Conservation (phyloP, 2,329 filamentous ascomycete species). For the Pseudopyricularia cyperi region DNA sequence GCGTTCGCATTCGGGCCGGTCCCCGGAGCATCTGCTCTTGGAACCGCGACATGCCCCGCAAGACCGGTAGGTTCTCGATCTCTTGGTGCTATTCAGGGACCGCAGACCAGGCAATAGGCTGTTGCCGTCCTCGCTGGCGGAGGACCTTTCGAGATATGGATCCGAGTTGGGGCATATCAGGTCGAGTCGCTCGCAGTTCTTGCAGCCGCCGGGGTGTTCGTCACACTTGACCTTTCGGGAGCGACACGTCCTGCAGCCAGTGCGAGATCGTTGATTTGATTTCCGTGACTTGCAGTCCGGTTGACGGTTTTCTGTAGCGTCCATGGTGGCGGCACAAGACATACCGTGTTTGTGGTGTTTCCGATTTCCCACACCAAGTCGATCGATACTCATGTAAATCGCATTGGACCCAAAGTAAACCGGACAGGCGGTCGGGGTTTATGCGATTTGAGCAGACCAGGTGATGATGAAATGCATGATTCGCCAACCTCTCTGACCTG, state of each 20-base stretch:
- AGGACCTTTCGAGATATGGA: not conserved
- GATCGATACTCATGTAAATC: no score
- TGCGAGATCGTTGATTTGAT: not conserved
- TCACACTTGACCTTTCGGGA: constrained; percentile 6
- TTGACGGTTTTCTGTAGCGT: not conserved
- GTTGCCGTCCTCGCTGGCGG: constrained; percentile 1
- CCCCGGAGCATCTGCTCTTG: constrained; percentile 8
- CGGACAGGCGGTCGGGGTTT: not conserved
- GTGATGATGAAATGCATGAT: not conserved
- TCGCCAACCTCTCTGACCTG: not conserved
- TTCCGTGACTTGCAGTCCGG: not conserved
- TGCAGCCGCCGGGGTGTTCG: constrained; percentile 5
- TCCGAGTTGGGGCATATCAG: constrained; percentile 6
- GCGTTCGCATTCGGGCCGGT: constrained; percentile 6
- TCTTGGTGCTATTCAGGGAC: constrained; percentile 5
- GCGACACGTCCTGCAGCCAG: not conserved
- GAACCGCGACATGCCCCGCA: constrained; percentile 7
- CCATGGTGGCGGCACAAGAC: not conserved
- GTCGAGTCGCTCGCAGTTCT: constrained; percentile 6
- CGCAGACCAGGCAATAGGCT: not conserved
- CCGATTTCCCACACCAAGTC: no score
- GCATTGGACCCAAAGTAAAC: no score
- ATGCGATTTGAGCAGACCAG: not conserved
- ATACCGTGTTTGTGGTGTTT: not conserved
- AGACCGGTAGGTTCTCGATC: constrained; percentile 8